Evolutionary conservation across 139 green algal species (phyloP), one percentile per base, ranked within the genome.

Genomic region (Picochlorum costavermella): DNA sequence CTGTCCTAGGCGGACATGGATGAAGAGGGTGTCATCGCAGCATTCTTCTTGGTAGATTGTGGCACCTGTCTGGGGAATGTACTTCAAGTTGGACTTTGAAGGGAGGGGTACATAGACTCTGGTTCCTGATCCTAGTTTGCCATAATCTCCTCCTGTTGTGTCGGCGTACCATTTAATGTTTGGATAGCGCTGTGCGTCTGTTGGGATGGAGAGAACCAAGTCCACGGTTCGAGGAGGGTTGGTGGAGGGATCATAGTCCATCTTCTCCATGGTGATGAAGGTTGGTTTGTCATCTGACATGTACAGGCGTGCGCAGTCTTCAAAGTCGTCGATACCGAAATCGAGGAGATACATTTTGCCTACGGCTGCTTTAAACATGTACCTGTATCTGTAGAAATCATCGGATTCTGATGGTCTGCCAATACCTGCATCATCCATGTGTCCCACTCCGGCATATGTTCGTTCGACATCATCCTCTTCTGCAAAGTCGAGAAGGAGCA

Each of bases 351-450:
- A 53, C 46, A 53, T 53, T 23, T 53, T 53, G 8, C 46, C 46
- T 53, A 53, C 46, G 0, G n/a, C 46, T 28, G 46, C 46, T 53
- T 53, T 53, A 11, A 53, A 25, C 20, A 23, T 20, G 46, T 53
- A 53, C n/a, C 46, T 53, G 4, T 53, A 53, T 23, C 46, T 53
- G 46, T 53, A 53, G n/a, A 53, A 53, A 23, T 53, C 46, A 53
- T 53, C 46, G 3, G 46, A 53, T 23, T 53, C 46, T 53, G 46
- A 53, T 53, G 46, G 46, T 28, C 46, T 20, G 17, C 46, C 46
- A 9, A 53, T 53, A 6, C 46, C 46, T 53, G 46, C 16, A 23
- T 53, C 46, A 2, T 53, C 46, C 46, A 53, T 53, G 46, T 28
- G 6, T 28, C 46, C 46, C 9, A 53, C 46, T 6, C 46, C 46